Evolutionary conservation across 805 yeast genomes (phyloP).

Genomic region (Wickerhamiella kurtzmanii): DNA sequence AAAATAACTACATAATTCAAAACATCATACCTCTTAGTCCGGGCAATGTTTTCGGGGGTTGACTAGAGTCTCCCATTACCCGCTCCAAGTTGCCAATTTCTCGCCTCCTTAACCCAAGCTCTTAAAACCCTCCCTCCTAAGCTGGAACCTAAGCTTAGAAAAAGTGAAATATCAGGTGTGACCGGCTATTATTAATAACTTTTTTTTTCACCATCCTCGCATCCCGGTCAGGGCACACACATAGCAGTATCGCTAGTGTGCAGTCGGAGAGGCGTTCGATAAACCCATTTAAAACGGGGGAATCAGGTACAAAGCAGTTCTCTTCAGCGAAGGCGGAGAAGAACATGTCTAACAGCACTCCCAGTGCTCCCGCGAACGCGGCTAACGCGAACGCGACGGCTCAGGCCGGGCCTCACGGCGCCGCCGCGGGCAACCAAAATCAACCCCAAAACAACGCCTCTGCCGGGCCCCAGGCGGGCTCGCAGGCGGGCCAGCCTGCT

Average conservation of each 20-base stretch:
- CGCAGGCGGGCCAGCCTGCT: neutral
- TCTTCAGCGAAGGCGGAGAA: neutral
- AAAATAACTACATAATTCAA: neutral
- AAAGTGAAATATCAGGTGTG: neutral
- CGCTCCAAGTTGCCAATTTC: neutral
- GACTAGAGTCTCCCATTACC: too few relatives aligned
- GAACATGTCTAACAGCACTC: neutral
- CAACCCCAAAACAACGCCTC: neutral
- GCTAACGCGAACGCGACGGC: neutral
- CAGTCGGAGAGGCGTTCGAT: neutral
- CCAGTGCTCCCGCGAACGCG: neutral
- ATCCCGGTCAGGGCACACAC: neutral
- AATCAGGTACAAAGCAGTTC: neutral
- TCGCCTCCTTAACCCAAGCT: neutral
- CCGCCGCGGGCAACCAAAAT: neutral
- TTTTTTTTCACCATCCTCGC: neutral
- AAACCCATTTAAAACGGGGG: neutral
- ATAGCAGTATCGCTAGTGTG: neutral
- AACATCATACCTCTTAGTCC: neutral
- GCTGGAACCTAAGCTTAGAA: neutral
- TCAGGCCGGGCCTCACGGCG: slow-evolving; percentile 1
- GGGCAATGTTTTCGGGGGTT: too few relatives aligned
- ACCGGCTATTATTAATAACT: neutral
- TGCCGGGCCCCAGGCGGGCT: neutral
- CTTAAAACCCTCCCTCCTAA: neutral